These are phyloP conservation scores for Gonapodya sp. DNA, from an alignment of 192 early-diverging fungal genomes.

Conservation along the genomic window DNA sequence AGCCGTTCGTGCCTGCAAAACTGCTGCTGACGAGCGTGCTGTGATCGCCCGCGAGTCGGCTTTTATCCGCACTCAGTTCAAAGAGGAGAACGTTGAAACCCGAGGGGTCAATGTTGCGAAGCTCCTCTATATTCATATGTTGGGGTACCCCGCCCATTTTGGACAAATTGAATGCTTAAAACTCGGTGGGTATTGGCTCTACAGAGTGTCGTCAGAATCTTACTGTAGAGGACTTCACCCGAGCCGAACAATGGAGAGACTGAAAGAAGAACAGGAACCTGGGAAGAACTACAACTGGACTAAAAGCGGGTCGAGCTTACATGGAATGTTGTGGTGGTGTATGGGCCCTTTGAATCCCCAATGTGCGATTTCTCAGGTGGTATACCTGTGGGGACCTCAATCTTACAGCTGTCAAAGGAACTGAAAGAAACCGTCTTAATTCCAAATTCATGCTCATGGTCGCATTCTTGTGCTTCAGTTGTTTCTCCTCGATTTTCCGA, in stretches of 20 bases:
- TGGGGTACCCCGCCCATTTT: constrained; percentile 97
- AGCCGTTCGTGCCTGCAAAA: constrained; percentile 92
- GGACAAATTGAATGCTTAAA: constrained; percentile 99
- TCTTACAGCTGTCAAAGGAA: too few species aligned
- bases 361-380: too few species aligned
- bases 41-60: constrained; percentile 97
- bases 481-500: constrained; percentile 89
- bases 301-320: too few species aligned
- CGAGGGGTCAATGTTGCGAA: constrained; percentile 93
- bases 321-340: too few species aligned
- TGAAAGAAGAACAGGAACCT: too few species aligned
- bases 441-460: neutral
- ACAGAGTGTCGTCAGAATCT: neutral
- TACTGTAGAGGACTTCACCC: too few species aligned
- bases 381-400: too few species aligned
- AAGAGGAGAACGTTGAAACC: constrained; percentile 84
- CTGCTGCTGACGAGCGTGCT: constrained; percentile 93
- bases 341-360: too few species aligned
- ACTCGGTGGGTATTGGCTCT: constrained; percentile 36
- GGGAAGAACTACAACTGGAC: too few species aligned
- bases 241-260: too few species aligned
- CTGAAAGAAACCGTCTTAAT: constrained; percentile 7
- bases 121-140: constrained; percentile 96
- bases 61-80: constrained; percentile 91
- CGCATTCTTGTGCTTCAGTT: constrained; percentile 26